Conservation (phyloP, 208 protist species). For the Dictyostelium gargantuum region DNA sequence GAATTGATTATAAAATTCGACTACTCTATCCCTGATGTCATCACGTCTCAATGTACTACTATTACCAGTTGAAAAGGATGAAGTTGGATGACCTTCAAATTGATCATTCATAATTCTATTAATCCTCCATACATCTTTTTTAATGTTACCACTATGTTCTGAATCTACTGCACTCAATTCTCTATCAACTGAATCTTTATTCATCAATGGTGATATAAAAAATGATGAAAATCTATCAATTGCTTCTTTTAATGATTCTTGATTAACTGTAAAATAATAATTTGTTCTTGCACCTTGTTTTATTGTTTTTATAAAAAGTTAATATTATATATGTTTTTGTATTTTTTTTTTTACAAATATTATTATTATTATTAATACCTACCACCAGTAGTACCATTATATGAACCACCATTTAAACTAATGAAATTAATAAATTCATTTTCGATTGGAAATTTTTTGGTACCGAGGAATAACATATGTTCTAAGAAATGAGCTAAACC, state of each 20-base stretch:
- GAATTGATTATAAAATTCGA: conserved; percentile 39
- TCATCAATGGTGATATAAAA: conserved; percentile 62
- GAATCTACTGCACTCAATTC: conserved; percentile 63
- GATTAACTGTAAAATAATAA: conserved; percentile 39
- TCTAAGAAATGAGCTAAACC: conserved; percentile 68
- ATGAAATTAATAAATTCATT: conserved; percentile 35
- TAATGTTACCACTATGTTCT: conserved; percentile 8
- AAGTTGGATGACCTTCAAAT: background rate
- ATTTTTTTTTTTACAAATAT: background rate
- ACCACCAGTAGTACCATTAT: conserved; percentile 10
- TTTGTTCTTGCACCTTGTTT: conserved; percentile 11
- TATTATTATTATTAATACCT: background rate
- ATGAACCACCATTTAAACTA: background rate
- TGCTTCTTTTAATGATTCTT: background rate
- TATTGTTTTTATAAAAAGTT: background rate
- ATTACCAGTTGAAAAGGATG: background rate
- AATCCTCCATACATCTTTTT: background rate
- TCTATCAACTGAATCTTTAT: background rate
- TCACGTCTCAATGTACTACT: background rate
- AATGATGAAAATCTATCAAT: conserved; percentile 69
- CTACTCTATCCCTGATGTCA: background rate
- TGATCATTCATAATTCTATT: background rate
- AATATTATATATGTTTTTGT: too few relatives aligned
- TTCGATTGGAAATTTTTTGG: conserved; percentile 60
- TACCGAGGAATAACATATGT: conserved; percentile 69